Evolutionary conservation across 176 grass and related monocot genomes (phyloP).

Genomic region (Pharus latifolius): DNA sequence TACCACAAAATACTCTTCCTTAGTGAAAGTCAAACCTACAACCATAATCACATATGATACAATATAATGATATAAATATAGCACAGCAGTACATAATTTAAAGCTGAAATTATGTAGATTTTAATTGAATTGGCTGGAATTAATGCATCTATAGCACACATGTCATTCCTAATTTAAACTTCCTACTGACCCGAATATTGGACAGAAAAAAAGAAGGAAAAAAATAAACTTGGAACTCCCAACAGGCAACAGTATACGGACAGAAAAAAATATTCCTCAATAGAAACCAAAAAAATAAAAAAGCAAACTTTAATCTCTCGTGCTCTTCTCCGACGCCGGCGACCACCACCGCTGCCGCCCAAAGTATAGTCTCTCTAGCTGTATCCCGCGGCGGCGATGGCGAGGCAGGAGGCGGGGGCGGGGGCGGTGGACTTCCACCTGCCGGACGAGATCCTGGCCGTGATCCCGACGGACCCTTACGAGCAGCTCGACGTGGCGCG

Average conservation of each 20-base stretch:
- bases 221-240: neutral
- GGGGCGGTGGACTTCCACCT: slow-evolving; percentile 69
- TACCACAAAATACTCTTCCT: too few species aligned
- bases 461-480: slow-evolving; percentile 93
- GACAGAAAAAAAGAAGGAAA: neutral
- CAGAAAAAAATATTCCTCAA: neutral
- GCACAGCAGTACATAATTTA: too few species aligned
- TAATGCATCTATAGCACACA: too few species aligned
- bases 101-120: too few species aligned
- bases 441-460: slow-evolving; percentile 80
- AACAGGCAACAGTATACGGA: neutral
- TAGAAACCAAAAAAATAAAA: neutral
- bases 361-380: neutral
- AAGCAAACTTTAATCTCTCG: neutral
- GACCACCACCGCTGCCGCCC: neutral
- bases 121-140: too few species aligned
- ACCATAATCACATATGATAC: too few species aligned
- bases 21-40: too few species aligned
- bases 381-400: slow-evolving; percentile 8
- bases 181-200: neutral
- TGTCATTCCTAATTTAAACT: too few species aligned
- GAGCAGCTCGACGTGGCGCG: slow-evolving; percentile 91
- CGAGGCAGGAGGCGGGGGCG: slow-evolving; percentile 9
- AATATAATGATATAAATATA: too few species aligned
- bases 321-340: neutral